Base-by-base conservation (phyloP, 768 basidiomycete genomes). In the Naganishia friedmannii region DNA sequence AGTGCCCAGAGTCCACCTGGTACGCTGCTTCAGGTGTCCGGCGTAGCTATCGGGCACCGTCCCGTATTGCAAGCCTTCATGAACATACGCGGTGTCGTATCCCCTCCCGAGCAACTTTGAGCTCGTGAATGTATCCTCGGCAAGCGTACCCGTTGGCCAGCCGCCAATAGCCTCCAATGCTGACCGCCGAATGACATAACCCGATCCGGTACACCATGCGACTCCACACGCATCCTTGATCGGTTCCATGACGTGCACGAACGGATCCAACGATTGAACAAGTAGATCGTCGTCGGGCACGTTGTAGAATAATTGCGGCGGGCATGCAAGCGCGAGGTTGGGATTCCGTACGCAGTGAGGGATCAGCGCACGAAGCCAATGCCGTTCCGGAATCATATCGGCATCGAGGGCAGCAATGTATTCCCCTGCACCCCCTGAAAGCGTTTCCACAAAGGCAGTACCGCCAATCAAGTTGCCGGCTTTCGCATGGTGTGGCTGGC, bases 311-410 rank as follows among this genome's bases (percentile, higher is more conserved):
- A 46, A 15, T 17, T 46, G 45, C 45, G 45, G 45, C 6, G 45
- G 45, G 17, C 45, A 46, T 15, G 45, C 45, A 17, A 46, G 45
- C 15, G 45, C 45, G 7, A 46, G 17, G 45, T 46, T 46, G 45
- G 45, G 45, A 46, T 46, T 46, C 45, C 45, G 45, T 46, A 46
- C 45, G 45, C 45, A 46, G 45, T 46, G 45, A 46, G 45, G 45
- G 21, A 46, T 17, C 8, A 46, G 45, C 15, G 45, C 45, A 3
- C 45, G 45, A 46, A 46, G 45, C 45, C 45, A 46, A 21, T 46
- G 45, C 45, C 15, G 6, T 46, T 46, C 45, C 3, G 45, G 45
- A 17, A 46, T 46, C 45, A 46, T 46, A 46, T 46, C 45, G 21
- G 45, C 45, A 17, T 46, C 45, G 45, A 46, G 45, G 21, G 45